phyloP scores from a whole-genome alignment of 495 filamentous ascomycete genomes.

The Usnea hakonensis region DNA sequence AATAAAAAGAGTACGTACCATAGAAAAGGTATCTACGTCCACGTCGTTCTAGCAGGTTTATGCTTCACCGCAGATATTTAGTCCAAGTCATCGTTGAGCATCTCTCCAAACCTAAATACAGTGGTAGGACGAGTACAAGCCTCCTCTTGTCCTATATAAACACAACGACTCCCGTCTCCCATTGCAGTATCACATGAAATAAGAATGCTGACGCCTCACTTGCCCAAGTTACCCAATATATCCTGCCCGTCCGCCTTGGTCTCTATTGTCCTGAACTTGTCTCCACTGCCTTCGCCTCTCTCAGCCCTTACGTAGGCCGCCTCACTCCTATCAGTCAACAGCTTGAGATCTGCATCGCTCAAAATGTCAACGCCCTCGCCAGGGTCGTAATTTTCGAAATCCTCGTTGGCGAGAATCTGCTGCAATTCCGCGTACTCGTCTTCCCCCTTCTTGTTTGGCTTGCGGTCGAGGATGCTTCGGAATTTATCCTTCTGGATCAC shows the following conservation, averaged over 20 bases:
- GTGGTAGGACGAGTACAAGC: too few species aligned
- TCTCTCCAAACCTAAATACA: too few species aligned
- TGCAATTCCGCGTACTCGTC: slow-evolving; percentile 41
- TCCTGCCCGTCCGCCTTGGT: slow-evolving; percentile 42
- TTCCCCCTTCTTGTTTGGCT: slow-evolving; percentile 24
- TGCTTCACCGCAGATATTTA: too few species aligned
- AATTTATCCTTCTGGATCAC: slow-evolving; percentile 89
- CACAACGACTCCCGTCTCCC: too few species aligned
- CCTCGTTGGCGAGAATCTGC: slow-evolving; percentile 39
- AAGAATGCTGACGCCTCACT: slow-evolving; percentile 5
- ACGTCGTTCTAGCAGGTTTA: too few species aligned
- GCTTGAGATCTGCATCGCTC: slow-evolving; percentile 65
- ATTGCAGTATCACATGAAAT: background rate
- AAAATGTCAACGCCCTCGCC: slow-evolving; percentile 53
- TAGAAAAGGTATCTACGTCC: too few species aligned
- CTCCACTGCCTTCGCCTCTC: slow-evolving; percentile 52
- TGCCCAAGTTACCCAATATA: slow-evolving; percentile 18
- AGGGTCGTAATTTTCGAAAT: slow-evolving; percentile 53
- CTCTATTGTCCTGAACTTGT: slow-evolving; percentile 64
- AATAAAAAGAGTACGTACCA: too few species aligned
- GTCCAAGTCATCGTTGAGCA: too few species aligned
- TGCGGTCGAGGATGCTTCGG: slow-evolving; percentile 42
- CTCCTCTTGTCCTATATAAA: too few species aligned
- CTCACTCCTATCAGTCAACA: slow-evolving; percentile 75
- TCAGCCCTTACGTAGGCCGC: slow-evolving; percentile 79